A percentile compares a stretch with the other conserved stretches of the same genome.
Conservation (phyloP, 768 basidiomycete genomes). For the Amylocystis lapponica region DNA sequence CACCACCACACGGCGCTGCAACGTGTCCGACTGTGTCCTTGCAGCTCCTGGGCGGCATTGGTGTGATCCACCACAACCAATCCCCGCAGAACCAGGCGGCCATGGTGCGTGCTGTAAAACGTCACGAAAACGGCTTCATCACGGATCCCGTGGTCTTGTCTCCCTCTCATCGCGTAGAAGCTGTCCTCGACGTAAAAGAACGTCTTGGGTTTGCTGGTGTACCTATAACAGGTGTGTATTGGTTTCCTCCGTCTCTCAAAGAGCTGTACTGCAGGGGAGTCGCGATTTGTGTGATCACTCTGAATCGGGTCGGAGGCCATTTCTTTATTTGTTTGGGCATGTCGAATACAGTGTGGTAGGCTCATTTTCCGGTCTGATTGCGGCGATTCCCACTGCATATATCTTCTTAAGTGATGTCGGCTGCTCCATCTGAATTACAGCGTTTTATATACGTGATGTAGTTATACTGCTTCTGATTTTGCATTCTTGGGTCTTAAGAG, state of each 20-base stretch:
- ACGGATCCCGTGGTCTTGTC: constrained; percentile 88
- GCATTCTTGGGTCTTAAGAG: no score
- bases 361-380: no score
- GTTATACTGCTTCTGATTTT: no score
- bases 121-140: constrained; percentile 99
- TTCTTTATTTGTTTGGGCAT: no score
- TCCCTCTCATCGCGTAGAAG: constrained; percentile 71
- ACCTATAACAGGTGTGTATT: constrained; percentile 88
- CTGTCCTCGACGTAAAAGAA: constrained; percentile 91
- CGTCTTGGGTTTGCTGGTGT: constrained; percentile 93
- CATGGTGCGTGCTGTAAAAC: constrained; percentile 97
- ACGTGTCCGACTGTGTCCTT: constrained; percentile 24
- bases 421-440: no score
- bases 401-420: background rate
- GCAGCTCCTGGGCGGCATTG: constrained; percentile 89
- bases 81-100: constrained; percentile 78
- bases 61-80: constrained; percentile 98
- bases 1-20: constrained; percentile 4
- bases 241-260: constrained; percentile 5
- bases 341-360: no score
- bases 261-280: no score
- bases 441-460: constrained; percentile 6
- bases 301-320: no score
- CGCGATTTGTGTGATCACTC: no score
- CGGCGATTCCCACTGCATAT: no score